Percentiles rank a stretch among this genome's conserved stretches.
phyloP scores from a whole-genome alignment of 2,329 filamentous ascomycete species.

The Malbranchea cinnamomea region DNA sequence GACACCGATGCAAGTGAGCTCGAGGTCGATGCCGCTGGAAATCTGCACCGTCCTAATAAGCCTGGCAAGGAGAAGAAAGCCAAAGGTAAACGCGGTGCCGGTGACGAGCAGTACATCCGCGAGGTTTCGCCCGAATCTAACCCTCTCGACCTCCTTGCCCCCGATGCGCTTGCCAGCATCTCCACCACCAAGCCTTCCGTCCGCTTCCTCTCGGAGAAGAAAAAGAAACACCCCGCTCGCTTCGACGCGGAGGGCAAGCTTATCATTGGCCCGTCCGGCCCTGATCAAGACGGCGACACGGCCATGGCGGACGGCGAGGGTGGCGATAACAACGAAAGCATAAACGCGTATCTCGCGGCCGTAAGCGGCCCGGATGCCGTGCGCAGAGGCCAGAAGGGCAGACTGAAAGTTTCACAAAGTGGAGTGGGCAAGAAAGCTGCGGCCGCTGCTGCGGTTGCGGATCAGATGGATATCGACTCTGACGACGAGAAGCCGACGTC shows the following conservation, averaged over 20 bases:
- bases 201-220: slow-evolving; percentile 28
- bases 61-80: not conserved
- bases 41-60: slow-evolving; percentile 13
- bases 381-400: slow-evolving; percentile 42
- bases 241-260: slow-evolving; percentile 31
- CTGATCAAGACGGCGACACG: slow-evolving; percentile 14
- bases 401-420: slow-evolving; percentile 43
- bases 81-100: slow-evolving; percentile 1
- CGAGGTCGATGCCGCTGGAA: slow-evolving; percentile 24
- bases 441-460: slow-evolving; percentile 23
- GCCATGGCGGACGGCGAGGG: slow-evolving; percentile 33
- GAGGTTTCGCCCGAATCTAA: slow-evolving; percentile 72
- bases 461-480: slow-evolving; percentile 32
- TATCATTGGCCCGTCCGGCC: slow-evolving; percentile 22
- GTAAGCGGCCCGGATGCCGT: slow-evolving; percentile 45
- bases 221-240: slow-evolving; percentile 27
- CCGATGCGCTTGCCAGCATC: slow-evolving; percentile 79
- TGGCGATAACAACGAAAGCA: slow-evolving; percentile 16
- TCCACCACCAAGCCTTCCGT: slow-evolving; percentile 66
- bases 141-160: slow-evolving; percentile 83
- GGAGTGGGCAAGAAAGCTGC: slow-evolving; percentile 20
- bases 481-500: slow-evolving; percentile 29
- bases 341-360: slow-evolving; percentile 48
- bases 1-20: slow-evolving; percentile 41
- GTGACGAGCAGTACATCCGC: slow-evolving; percentile 55